These are phyloP conservation scores for Cryptococcus sp. DNA, from an alignment of 1,284 basidiomycete genomes.

Conservation along the genomic window DNA sequence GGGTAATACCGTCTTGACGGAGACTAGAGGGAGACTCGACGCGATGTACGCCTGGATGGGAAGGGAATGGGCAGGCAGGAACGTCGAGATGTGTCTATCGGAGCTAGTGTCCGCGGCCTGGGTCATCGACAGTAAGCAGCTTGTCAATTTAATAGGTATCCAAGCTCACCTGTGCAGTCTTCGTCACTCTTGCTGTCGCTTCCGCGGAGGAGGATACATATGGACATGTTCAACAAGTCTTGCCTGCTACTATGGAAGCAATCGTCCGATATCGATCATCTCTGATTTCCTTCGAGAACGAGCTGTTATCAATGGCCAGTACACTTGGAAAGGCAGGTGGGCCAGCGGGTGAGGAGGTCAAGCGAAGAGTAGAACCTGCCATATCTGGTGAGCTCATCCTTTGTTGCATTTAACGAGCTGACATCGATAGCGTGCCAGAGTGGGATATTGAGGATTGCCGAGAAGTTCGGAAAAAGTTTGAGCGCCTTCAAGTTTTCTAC, in stretches of 20 bases:
- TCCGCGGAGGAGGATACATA: conserved; percentile 40
- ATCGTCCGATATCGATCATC: conserved; percentile 31
- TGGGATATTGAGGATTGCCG: conserved; percentile 25
- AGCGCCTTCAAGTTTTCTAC: conserved; percentile 37
- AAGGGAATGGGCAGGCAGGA: conserved; percentile 28
- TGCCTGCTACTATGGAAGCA: conserved; percentile 39
- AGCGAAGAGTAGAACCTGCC: conserved; percentile 2
- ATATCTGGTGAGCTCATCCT: conserved; percentile 10
- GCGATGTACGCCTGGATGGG: conserved; percentile 24
- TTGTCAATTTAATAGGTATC: background rate
- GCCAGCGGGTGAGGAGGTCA: conserved; percentile 7
- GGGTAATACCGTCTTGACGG: conserved; percentile 11
- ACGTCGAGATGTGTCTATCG: conserved; percentile 18
- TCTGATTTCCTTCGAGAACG: conserved; percentile 16
- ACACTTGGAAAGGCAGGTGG: conserved; percentile 11
- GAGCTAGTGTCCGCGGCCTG: conserved; percentile 19
- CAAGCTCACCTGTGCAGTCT: conserved; percentile 14
- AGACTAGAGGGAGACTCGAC: conserved; percentile 12
- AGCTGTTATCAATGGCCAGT: conserved; percentile 14
- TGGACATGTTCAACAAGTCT: conserved; percentile 38
- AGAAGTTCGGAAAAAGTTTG: conserved; percentile 32
- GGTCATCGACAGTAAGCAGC: conserved; percentile 36
- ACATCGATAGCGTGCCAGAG: conserved; percentile 19
- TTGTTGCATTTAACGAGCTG: background rate
- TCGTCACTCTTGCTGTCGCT: conserved; percentile 29